Percentiles rank a stretch among this genome's conserved stretches.
Evolutionary conservation across 2,329 filamentous ascomycete genomes (phyloP).

Genomic region (Epichloe typhina): DNA sequence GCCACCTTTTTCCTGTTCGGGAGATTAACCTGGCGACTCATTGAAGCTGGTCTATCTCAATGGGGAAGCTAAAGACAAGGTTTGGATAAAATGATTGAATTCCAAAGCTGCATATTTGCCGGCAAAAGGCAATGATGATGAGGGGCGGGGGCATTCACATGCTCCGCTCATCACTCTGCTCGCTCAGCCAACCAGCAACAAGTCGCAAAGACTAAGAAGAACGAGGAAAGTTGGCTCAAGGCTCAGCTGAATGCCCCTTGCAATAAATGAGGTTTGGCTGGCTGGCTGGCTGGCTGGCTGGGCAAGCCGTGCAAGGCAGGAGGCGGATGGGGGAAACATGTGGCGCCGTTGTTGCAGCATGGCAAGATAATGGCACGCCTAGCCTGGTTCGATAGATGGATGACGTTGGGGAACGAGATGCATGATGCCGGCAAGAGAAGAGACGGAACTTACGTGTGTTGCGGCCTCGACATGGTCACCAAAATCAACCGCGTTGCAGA

Average conservation of each 20-base stretch:
- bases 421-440: constrained; percentile 3
- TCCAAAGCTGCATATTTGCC: too few species aligned
- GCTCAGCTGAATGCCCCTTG: too few species aligned
- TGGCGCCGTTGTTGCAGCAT: constrained; percentile 7
- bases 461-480: constrained; percentile 16
- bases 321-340: constrained; percentile 3
- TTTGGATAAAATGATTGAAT: neutral
- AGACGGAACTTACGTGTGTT: constrained; percentile 21
- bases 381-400: constrained; percentile 13
- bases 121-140: neutral
- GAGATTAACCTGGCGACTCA: constrained; percentile 20
- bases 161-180: neutral
- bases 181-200: neutral
- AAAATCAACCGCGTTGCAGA: neutral
- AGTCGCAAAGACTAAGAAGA: neutral
- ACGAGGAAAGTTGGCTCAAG: neutral
- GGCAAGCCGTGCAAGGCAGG: neutral
- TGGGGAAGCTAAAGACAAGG: neutral
- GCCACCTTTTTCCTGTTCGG: constrained; percentile 58
- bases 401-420: constrained; percentile 10
- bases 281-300: neutral
- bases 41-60: constrained; percentile 3
- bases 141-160: neutral
- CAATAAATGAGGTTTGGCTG: too few species aligned
- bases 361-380: constrained; percentile 6